Percentiles rank a stretch among this genome's conserved stretches.
phyloP scores from a whole-genome alignment of 495 filamentous ascomycete genomes.

The Hyaloscypha hepaticicola region DNA sequence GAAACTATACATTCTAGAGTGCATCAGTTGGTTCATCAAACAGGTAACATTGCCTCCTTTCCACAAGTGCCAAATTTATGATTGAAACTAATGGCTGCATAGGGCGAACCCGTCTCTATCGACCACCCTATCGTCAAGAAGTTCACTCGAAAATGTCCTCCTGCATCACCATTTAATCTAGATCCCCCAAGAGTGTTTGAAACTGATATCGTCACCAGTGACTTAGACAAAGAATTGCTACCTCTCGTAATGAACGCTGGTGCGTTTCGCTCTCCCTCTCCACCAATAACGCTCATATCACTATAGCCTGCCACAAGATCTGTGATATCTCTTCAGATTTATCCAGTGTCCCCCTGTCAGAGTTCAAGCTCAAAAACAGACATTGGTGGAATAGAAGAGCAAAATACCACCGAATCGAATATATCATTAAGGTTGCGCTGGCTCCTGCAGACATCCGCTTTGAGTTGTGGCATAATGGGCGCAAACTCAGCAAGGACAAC shows the following conservation, averaged over 20 bases:
- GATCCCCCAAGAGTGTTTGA: slow-evolving; percentile 37
- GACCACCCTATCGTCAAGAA: slow-evolving; percentile 39
- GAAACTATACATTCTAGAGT: slow-evolving; percentile 18
- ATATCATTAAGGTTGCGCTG: slow-evolving; percentile 45
- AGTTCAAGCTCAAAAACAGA: slow-evolving; percentile 41
- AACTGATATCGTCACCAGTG: slow-evolving; percentile 36
- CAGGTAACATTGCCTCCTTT: not conserved
- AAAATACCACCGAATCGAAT: slow-evolving; percentile 40
- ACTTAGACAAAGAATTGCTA: slow-evolving; percentile 32
- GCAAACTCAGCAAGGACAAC: slow-evolving; percentile 35
- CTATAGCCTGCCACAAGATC: slow-evolving; percentile 34
- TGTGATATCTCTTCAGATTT: slow-evolving; percentile 42
- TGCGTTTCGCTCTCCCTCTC: slow-evolving; percentile 15
- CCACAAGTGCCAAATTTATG: too few species aligned
- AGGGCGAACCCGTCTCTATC: slow-evolving; percentile 39
- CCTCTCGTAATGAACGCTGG: slow-evolving; percentile 35
- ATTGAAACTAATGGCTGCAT: not conserved
- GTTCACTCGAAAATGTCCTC: slow-evolving; percentile 38
- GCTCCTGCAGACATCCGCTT: slow-evolving; percentile 57
- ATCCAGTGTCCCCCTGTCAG: slow-evolving; percentile 32
- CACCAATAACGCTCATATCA: not conserved
- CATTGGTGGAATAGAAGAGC: slow-evolving; percentile 39
- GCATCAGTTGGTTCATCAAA: slow-evolving; percentile 25
- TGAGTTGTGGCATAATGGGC: slow-evolving; percentile 51
- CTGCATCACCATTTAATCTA: slow-evolving; percentile 20